Evolutionary conservation across 441 rosid genomes (phyloP).

Genomic region (Populus hybrid): DNA sequence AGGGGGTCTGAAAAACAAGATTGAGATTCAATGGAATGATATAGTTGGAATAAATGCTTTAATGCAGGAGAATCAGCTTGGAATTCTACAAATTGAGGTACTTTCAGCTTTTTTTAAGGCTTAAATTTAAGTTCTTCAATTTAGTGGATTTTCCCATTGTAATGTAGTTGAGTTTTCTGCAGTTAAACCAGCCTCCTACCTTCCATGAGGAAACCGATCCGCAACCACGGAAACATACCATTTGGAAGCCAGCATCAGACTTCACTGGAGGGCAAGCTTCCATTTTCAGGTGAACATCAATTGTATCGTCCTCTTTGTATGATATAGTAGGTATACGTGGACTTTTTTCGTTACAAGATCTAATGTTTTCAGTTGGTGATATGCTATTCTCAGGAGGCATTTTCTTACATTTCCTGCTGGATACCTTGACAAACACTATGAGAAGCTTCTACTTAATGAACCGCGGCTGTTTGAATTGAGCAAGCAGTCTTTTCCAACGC

Average conservation of each 20-base stretch:
- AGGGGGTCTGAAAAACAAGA: conserved; percentile 37
- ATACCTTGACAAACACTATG: conserved; percentile 31
- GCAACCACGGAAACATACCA: conserved; percentile 55
- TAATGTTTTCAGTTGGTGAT: neutral
- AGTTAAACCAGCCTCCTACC: conserved; percentile 36
- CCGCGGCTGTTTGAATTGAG: conserved; percentile 24
- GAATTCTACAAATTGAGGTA: conserved; percentile 49
- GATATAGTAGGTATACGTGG: neutral
- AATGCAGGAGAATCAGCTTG: conserved; percentile 24
- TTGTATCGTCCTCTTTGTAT: neutral
- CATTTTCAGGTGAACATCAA: conserved; percentile 31
- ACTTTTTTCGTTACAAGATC: neutral
- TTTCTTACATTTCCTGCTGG: conserved; percentile 35
- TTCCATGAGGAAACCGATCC: conserved; percentile 48
- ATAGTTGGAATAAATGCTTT: conserved; percentile 36
- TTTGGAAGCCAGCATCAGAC: conserved; percentile 41
- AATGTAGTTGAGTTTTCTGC: neutral
- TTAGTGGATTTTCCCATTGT: neutral
- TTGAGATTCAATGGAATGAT: conserved; percentile 58
- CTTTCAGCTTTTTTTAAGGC: neutral
- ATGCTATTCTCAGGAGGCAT: conserved; percentile 35
- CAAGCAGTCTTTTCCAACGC: conserved; percentile 28
- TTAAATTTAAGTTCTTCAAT: neutral
- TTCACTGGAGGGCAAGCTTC: conserved; percentile 52
- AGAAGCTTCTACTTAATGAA: conserved; percentile 41